These are phyloP conservation scores for Acrocalymma vagum DNA, from an alignment of 2,329 filamentous ascomycete species.

Conservation along the genomic window DNA sequence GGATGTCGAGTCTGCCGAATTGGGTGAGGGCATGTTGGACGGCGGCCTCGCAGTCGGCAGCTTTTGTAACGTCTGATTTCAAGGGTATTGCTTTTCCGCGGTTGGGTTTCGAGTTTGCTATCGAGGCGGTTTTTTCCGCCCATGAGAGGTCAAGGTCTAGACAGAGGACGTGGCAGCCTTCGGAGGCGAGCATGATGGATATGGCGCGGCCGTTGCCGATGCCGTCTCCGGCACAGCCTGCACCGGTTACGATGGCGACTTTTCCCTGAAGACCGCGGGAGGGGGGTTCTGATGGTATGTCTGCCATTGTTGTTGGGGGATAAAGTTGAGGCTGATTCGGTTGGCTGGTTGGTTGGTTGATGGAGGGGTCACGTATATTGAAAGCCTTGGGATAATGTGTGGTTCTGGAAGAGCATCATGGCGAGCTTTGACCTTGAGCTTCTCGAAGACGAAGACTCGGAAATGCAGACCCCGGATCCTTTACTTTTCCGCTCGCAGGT, in stretches of 20 bases:
- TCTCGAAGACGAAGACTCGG: no score
- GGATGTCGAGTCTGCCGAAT: conserved; percentile 68
- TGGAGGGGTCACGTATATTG: no score
- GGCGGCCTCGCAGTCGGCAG: conserved; percentile 58
- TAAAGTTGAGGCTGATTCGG: background rate
- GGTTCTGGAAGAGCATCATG: no score
- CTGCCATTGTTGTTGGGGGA: conserved; percentile 21
- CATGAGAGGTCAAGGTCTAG: conserved; percentile 61
- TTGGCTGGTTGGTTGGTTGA: no score
- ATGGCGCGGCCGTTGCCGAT: conserved; percentile 69
- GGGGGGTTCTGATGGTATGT: conserved; percentile 34
- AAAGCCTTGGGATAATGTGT: no score
- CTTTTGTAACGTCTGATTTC: conserved; percentile 64
- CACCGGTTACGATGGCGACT: conserved; percentile 67
- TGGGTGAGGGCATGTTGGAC: conserved; percentile 52
- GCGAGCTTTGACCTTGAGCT: no score
- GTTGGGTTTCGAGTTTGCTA: conserved; percentile 54
- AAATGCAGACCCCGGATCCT: no score
- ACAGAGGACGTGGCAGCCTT: conserved; percentile 67
- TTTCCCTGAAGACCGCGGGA: conserved; percentile 52
- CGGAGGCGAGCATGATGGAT: conserved; percentile 67
- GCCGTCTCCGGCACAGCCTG: conserved; percentile 63
- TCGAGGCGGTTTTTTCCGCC: conserved; percentile 63
- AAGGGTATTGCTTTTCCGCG: conserved; percentile 53
- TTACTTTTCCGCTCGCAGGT: no score